phyloP scores from a whole-genome alignment of 768 basidiomycete species.

The Tubosaeta sp. region DNA sequence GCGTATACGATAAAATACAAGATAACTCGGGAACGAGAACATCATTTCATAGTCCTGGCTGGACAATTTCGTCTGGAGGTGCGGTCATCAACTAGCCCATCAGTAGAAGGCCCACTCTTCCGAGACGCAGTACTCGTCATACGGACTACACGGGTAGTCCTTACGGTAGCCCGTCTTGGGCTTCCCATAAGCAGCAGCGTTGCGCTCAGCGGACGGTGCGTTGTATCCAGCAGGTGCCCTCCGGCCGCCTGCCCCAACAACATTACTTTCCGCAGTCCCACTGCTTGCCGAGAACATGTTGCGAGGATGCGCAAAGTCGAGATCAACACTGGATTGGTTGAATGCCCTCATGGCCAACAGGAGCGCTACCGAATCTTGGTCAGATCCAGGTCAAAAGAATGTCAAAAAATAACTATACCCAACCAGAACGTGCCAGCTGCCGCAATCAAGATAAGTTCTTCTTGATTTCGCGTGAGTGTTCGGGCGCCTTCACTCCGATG shows the following conservation, averaged over 20 bases:
- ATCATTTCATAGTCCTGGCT: constrained; percentile 4
- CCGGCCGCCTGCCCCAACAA: constrained; percentile 31
- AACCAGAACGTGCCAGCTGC: constrained; percentile 75
- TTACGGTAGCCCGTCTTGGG: constrained; percentile 30
- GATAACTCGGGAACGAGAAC: constrained; percentile 15
- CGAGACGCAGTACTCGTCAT: constrained; percentile 63
- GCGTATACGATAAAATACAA: constrained; percentile 17
- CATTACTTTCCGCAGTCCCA: constrained; percentile 32
- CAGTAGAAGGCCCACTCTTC: constrained; percentile 62
- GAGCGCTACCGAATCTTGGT: constrained; percentile 30
- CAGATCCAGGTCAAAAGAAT: background rate
- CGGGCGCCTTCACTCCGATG: constrained; percentile 49
- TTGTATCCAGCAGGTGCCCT: constrained; percentile 18
- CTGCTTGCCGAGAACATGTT: constrained; percentile 32
- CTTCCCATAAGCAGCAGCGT: constrained; percentile 27
- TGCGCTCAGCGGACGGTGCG: constrained; percentile 25
- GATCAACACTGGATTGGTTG: constrained; percentile 28
- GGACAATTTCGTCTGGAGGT: constrained; percentile 1
- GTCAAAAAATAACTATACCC: constrained; percentile 41
- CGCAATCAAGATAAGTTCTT: constrained; percentile 68
- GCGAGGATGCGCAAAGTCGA: constrained; percentile 28
- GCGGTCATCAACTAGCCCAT: constrained; percentile 6
- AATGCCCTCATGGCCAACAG: constrained; percentile 41
- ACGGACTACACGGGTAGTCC: constrained; percentile 54
- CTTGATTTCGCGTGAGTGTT: constrained; percentile 63